phyloP scores from a whole-genome alignment of 441 rosid genomes.

The Populus hybrid region DNA sequence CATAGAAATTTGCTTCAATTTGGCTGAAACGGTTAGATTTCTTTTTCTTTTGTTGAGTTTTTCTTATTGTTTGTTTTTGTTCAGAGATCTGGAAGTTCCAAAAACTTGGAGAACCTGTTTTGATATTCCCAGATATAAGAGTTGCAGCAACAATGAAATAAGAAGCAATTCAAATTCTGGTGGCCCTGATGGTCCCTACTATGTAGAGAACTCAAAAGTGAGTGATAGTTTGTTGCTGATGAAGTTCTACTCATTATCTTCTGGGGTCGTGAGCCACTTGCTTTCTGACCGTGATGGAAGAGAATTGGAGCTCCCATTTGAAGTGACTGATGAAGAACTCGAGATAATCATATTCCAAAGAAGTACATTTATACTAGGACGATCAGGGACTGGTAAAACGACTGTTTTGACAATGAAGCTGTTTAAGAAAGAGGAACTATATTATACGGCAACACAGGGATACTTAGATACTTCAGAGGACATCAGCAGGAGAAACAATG shows the following conservation, averaged over 20 bases:
- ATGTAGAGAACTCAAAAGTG: slow-evolving; percentile 40
- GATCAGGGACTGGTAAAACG: slow-evolving; percentile 67
- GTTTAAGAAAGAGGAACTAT: slow-evolving; percentile 35
- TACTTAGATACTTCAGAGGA: not conserved
- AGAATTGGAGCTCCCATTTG: slow-evolving; percentile 48
- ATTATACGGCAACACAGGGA: slow-evolving; percentile 27
- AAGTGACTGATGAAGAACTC: slow-evolving; percentile 37
- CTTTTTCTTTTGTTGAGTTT: not conserved
- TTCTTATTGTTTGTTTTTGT: not conserved
- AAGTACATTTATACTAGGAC: slow-evolving; percentile 51
- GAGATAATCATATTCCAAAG: slow-evolving; percentile 33
- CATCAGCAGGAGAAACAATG: not conserved
- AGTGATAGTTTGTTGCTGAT: slow-evolving; percentile 43
- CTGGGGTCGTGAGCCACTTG: slow-evolving; percentile 35
- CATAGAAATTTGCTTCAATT: not conserved
- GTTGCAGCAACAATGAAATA: slow-evolving; percentile 1
- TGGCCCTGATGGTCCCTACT: slow-evolving; percentile 12
- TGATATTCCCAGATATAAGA: slow-evolving; percentile 27
- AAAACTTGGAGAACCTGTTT: slow-evolving; percentile 32
- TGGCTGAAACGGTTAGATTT: not conserved
- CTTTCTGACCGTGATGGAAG: slow-evolving; percentile 35
- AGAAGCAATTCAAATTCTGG: slow-evolving; percentile 2
- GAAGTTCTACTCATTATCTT: slow-evolving; percentile 54
- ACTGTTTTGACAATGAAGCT: slow-evolving; percentile 49
- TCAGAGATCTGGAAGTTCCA: slow-evolving; percentile 46